phyloP scores from a whole-genome alignment of 805 yeast species.

The Lachancea cidri region DNA sequence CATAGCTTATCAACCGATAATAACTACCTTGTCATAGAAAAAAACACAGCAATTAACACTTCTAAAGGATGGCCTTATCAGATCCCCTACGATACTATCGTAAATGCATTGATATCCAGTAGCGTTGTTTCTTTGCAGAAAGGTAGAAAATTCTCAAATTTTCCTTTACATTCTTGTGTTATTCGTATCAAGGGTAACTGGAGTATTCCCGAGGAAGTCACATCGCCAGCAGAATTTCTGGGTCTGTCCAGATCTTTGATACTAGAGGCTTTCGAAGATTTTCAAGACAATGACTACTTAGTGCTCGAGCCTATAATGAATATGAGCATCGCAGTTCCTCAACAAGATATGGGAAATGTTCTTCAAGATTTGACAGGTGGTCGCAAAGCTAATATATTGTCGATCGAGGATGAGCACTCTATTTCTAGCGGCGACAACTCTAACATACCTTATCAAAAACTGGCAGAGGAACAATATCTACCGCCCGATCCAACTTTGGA shows the following conservation, averaged over 20 bases:
- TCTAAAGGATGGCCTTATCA: constrained; percentile 46
- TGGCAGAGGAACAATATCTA: constrained; percentile 58
- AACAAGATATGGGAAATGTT: constrained; percentile 74
- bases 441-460: constrained; percentile 44
- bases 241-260: constrained; percentile 44
- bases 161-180: constrained; percentile 50
- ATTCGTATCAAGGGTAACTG: constrained; percentile 47
- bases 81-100: constrained; percentile 43
- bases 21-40: constrained; percentile 32
- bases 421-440: constrained; percentile 27
- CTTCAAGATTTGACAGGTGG: constrained; percentile 78
- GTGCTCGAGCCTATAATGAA: constrained; percentile 87
- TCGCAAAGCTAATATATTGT: constrained; percentile 66
- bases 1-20: constrained; percentile 30
- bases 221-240: constrained; percentile 37
- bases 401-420: constrained; percentile 59
- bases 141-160: constrained; percentile 55
- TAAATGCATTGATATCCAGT: constrained; percentile 54
- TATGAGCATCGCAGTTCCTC: constrained; percentile 58
- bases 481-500: constrained; percentile 67
- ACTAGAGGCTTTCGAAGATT: constrained; percentile 32
- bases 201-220: constrained; percentile 48
- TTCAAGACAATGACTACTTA: constrained; percentile 35
- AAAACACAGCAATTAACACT: constrained; percentile 16
- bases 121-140: constrained; percentile 55